Percentiles rank a stretch among this genome's conserved stretches.
Conservation (phyloP, 148 eudicot genomes). For the Silene latifolia region DNA sequence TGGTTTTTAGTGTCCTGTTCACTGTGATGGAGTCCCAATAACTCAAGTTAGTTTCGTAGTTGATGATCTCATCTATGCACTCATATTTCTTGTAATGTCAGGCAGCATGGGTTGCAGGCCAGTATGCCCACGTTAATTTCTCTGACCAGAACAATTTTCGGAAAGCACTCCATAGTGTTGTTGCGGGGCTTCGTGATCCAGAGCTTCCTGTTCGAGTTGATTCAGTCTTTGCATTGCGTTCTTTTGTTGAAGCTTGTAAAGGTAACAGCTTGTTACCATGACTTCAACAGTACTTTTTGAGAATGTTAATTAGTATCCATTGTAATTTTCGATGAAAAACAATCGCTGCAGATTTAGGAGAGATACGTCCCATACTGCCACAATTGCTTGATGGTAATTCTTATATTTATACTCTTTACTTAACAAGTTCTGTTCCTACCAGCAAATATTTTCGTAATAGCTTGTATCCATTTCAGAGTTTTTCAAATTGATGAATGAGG, state of each 20-base stretch:
- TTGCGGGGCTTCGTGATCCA: slow-evolving; percentile 90
- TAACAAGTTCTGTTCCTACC: background rate
- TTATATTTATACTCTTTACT: background rate
- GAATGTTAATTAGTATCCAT: background rate
- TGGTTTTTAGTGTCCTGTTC: background rate
- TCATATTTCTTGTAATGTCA: slow-evolving; percentile 20
- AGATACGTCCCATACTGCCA: slow-evolving; percentile 96
- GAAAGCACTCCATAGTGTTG: slow-evolving; percentile 87
- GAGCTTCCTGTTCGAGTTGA: slow-evolving; percentile 99
- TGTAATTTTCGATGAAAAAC: background rate
- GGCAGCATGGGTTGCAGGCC: slow-evolving; percentile 99
- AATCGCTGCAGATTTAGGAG: slow-evolving; percentile 61
- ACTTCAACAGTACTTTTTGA: background rate
- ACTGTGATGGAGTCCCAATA: background rate
- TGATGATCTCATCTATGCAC: background rate
- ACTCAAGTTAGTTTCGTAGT: background rate
- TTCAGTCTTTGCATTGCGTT: slow-evolving; percentile 93
- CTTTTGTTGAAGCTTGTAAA: slow-evolving; percentile 98
- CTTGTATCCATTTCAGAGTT: slow-evolving; percentile 49
- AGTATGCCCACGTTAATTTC: slow-evolving; percentile 90
- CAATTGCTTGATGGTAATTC: slow-evolving; percentile 85
- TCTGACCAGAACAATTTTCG: slow-evolving; percentile 86
- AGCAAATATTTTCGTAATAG: background rate
- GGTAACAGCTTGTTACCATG: slow-evolving; percentile 32
- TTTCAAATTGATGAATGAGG: slow-evolving; percentile 97